Evolutionary conservation across 1,284 basidiomycete species (phyloP).

Genomic region (Trametes sp.): DNA sequence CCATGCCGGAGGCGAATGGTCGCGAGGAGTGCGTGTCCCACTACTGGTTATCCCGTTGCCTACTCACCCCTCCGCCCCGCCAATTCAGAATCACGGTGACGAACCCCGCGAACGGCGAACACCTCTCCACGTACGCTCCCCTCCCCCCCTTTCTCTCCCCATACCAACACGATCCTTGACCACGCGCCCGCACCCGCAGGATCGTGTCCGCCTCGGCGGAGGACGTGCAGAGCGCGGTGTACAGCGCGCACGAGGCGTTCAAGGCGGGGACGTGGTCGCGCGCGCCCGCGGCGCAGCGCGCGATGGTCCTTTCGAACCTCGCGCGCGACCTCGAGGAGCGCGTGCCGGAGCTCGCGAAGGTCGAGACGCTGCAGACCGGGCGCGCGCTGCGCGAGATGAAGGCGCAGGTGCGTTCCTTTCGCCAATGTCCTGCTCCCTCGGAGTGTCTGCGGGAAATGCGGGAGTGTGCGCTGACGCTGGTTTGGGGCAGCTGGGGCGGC

Average conservation of each 20-base stretch:
- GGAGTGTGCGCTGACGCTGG: not conserved
- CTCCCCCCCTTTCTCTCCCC: not conserved
- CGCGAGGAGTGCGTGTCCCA: constrained; percentile 34
- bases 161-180: not conserved
- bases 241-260: constrained; percentile 63
- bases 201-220: constrained; percentile 44
- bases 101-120: constrained; percentile 73
- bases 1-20: constrained; percentile 27
- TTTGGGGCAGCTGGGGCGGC: constrained; percentile 53
- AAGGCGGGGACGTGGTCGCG: constrained; percentile 75
- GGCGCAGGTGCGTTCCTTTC: constrained; percentile 53
- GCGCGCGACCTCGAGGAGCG: constrained; percentile 65
- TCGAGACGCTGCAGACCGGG: constrained; percentile 82
- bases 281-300: constrained; percentile 61
- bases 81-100: constrained; percentile 56
- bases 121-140: constrained; percentile 61
- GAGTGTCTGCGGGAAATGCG: not conserved
- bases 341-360: constrained; percentile 63
- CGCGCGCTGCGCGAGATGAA: constrained; percentile 81
- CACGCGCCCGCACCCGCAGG: constrained; percentile 4
- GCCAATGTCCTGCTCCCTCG: not conserved
- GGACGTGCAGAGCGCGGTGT: constrained; percentile 61
- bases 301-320: constrained; percentile 69
- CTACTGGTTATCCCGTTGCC: not conserved
- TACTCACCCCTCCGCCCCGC: not conserved